Evolutionary conservation across 495 filamentous ascomycete genomes (phyloP).

Genomic region (Barbatosphaeria neglecta): DNA sequence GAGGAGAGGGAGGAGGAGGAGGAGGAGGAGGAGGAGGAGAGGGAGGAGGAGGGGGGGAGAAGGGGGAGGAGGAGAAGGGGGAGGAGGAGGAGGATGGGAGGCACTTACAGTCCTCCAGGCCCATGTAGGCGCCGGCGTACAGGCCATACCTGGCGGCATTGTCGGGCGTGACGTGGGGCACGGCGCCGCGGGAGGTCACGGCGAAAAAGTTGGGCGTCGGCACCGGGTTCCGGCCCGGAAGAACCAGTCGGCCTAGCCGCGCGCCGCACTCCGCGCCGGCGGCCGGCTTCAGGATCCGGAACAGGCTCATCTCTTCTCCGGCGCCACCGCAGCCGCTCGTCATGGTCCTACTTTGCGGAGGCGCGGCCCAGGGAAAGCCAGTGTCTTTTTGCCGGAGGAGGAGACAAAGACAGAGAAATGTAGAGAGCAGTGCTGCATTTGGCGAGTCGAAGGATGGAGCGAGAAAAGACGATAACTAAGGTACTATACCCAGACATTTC

Average conservation of each 20-base stretch:
- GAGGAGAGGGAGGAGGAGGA: too few relatives aligned
- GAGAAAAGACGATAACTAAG: too few relatives aligned
- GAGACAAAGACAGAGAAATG: too few relatives aligned
- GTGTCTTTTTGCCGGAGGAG: neutral
- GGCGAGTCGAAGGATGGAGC: too few relatives aligned
- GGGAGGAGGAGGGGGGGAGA: too few relatives aligned
- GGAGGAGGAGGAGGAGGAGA: too few relatives aligned
- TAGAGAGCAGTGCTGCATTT: too few relatives aligned
- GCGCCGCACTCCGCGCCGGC: conserved; percentile 19
- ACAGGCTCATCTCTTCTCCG: conserved; percentile 18
- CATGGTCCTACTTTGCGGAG: neutral
- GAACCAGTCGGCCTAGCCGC: conserved; percentile 51
- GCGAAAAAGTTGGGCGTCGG: conserved; percentile 75
- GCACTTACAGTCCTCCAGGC: conserved; percentile 90
- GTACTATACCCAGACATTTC: too few relatives aligned
- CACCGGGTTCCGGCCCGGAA: conserved; percentile 48
- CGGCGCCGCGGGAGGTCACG: conserved; percentile 64
- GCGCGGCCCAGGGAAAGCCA: neutral
- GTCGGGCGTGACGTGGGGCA: conserved; percentile 86
- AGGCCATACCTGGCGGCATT: conserved; percentile 53
- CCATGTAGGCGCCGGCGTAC: conserved; percentile 62
- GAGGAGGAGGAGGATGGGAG: too few relatives aligned
- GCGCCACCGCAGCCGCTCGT: conserved; percentile 7
- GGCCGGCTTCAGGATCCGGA: conserved; percentile 27
- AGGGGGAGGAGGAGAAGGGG: neutral